Base-by-base conservation (phyloP, 495 filamentous ascomycete genomes). In the Talaromyces borbonicus region DNA sequence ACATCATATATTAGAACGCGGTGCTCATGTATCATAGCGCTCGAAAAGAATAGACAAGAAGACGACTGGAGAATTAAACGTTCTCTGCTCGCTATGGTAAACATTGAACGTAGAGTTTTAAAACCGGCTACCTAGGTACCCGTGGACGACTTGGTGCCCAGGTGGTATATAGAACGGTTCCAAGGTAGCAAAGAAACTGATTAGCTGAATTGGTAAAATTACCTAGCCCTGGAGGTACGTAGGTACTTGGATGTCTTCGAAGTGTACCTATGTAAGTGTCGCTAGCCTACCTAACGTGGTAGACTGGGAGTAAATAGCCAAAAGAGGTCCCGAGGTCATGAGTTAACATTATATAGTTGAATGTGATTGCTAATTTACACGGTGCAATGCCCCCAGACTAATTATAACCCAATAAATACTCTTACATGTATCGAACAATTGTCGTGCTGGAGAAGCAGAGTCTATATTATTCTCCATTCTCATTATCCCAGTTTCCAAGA, bases 401-500 rank as follows among this genome's bases (percentile, higher is more conserved):
- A 42, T 20, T 31, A 46, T 47, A 35, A 14, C 32, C 41, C 30
- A 33, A 20, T 14, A 47, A 35, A 9, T 43, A 31, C 9, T 41
- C 12, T 41, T 41, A 41, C 23, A 41, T 26, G 26, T 15, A 41
- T 41, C 23, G n/a, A 5, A 26, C 2, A 45, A 31, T 12, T 1
- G 26, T 3, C 6, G n/a, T 7, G 16, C 22, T 15, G 26, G 15
- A 7, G 18, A 7, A 16, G 42, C 15, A 30, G 42, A n/a, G 2
- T 6, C 30, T 45, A 8, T 19, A 29, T 37, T 53, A 66, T 33
- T 56, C 52, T 41, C 32, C 53, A 45, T 65, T 52, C 51, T 69
- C 65, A 12, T 48, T 56, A 43, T 71, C 66, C 16, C 68, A 24
- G 42, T 69, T 68, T 15, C 61, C 65, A 14, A 63, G 12, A 37